Base-by-base conservation (phyloP, 495 filamentous ascomycete genomes). In the Articulospora tetracladia region DNA sequence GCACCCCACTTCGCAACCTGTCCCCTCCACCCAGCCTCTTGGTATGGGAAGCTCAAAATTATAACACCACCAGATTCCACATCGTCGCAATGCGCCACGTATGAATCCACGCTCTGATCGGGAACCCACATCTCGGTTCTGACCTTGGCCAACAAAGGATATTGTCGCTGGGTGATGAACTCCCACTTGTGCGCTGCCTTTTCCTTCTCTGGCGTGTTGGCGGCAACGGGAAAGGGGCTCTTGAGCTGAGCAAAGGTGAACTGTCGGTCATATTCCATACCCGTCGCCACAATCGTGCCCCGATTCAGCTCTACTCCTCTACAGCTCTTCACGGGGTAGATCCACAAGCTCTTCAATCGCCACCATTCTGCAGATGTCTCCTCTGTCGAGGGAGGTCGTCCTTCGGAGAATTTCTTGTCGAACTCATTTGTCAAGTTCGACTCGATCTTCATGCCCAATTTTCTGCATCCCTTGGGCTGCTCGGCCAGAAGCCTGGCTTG, bases 261-360 rank as follows among this genome's bases (percentile, higher is more conserved):
- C 64, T 90, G 84, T 1, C 93, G 86, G 70, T 98, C 93, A 70
- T 87, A 89, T 69, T 88, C 79, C 48, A 98, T 78, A 2, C 93
- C 93, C 17, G 84, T 85, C 4, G 82, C 69, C 26, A 92, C 73
- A 3, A 96, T 80, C 52, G 85, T 83, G 46, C 83, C 85, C 53
- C 77, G 66, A 55, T 81, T 73, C 53, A 97, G 68, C 72, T 96
- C 91, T 20, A 97, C 84, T 15, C 87, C 90, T 61, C 79, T 77
- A 69, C 93, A 97, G 58, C 88, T 91, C 75, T 97, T 97, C 65
- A 97, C 75, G 0, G 93, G 93, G 70, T 93, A 96, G 41, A 91
- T 86, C 76, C 87, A 92, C 39, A 97, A 79, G 50, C 88, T 89
- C 70, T 92, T 91, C 64, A 97, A 77, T 22, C 69, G 79, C 80